A percentile compares a stretch with the other conserved stretches of the same genome.
phyloP scores from a whole-genome alignment of 768 basidiomycete genomes.

The Mycena galopus region DNA sequence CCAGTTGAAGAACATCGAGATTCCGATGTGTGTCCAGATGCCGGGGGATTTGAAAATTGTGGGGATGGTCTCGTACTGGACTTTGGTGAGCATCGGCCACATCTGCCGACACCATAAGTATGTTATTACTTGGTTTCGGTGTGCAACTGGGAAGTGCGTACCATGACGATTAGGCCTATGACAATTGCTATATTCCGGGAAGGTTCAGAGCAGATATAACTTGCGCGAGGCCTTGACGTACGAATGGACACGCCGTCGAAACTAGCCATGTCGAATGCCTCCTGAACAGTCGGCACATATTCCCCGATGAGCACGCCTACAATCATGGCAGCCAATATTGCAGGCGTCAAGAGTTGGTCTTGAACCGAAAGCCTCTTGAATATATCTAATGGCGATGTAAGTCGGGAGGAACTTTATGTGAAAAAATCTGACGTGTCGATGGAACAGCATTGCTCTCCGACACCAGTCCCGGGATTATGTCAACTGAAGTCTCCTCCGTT shows the following conservation, averaged over 20 bases:
- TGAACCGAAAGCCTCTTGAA: slow-evolving; percentile 61
- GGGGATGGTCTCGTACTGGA: slow-evolving; percentile 82
- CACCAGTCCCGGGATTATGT: too few relatives aligned
- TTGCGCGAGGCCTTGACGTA: slow-evolving; percentile 59
- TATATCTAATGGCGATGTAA: too few relatives aligned
- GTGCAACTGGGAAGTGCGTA: not conserved
- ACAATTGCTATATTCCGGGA: slow-evolving; percentile 72
- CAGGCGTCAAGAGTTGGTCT: slow-evolving; percentile 73
- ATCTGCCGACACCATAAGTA: slow-evolving; percentile 61
- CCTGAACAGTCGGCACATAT: slow-evolving; percentile 69
- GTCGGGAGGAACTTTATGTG: too few relatives aligned
- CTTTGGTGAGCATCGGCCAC: slow-evolving; percentile 85
- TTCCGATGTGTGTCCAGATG: slow-evolving; percentile 76
- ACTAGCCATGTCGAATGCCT: slow-evolving; percentile 71
- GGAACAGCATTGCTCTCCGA: too few relatives aligned
- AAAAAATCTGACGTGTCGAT: too few relatives aligned
- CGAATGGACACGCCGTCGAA: slow-evolving; percentile 83
- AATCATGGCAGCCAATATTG: slow-evolving; percentile 81
- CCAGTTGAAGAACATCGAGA: slow-evolving; percentile 85
- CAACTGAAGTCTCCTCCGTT: too few relatives aligned
- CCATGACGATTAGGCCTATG: slow-evolving; percentile 82
- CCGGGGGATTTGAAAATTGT: slow-evolving; percentile 62
- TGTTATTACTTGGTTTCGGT: not conserved
- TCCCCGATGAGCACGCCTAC: slow-evolving; percentile 81
- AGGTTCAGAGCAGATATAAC: not conserved